Evolutionary conservation across 2,329 filamentous ascomycete genomes (phyloP), one percentile per base, ranked within the genome.

Genomic region (Westerdykella aurantiaca): DNA sequence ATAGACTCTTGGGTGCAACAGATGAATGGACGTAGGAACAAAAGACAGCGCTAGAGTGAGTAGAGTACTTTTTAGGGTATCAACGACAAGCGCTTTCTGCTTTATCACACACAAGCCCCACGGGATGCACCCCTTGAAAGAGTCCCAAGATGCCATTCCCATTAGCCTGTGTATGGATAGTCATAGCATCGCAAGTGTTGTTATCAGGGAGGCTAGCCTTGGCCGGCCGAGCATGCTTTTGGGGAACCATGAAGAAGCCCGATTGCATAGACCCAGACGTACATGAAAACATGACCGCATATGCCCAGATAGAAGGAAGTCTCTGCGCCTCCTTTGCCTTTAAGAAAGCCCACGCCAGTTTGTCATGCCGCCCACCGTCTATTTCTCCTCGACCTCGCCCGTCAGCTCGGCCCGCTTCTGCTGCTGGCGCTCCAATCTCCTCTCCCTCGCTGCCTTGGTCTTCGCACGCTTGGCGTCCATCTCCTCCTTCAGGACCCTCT

Each of bases 381-480:
- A 66, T 59, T 71, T 65, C 61, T 35, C 33, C n/a, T 75, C 74
- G 47, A 73, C 80, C 68, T 89, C 88, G 71, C 79, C 88, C 68
- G 85, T 71, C 73, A 94, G 73, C 69, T 88, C 89, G 70, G 81
- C 85, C 74, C 89, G 83, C 91, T 98, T 98, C 74, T 86, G 84
- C 71, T 79, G 74, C 72, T 85, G 81, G 76, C 94, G 87, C 81
- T 95, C 88, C 76, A 84, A 77, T 85, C 93, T 93, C 81, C 93
- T 86, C 86, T 97, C 93, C 78, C 93, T 89, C 68, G 93, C 93
- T 71, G 93, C 93, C 90, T 96, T 97, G 84, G 89, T 97, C 89
- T 95, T 96, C 74, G 89, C 88, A 79, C 93, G 89, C 85, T 95
- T 97, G 81, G 87, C 88, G 73, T 97, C 93, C 93, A 98, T 98